Evolutionary conservation across 2,329 filamentous ascomycete genomes (phyloP).

Genomic region (Aspergillus glaucus): DNA sequence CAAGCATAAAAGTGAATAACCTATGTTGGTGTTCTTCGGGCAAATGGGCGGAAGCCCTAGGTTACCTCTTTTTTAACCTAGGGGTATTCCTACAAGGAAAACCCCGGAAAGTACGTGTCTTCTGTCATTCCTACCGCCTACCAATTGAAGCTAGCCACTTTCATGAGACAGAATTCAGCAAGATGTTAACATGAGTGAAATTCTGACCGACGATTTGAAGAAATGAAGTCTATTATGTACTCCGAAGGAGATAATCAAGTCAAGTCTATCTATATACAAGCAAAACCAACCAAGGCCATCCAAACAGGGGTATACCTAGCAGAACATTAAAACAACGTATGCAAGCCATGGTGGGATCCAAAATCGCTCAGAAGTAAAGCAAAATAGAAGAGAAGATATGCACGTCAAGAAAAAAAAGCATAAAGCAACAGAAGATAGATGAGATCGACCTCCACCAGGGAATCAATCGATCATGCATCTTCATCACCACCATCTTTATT

Average conservation of each 20-base stretch:
- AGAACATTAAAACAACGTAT: background rate
- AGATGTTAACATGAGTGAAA: no score
- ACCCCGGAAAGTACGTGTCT: no score
- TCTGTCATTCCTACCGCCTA: no score
- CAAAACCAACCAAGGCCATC: background rate
- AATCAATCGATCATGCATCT: background rate
- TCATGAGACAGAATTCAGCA: no score
- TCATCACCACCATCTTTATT: background rate
- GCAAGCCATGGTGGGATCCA: background rate
- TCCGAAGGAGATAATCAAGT: background rate
- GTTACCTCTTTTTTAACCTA: no score
- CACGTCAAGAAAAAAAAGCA: background rate
- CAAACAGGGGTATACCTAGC: background rate
- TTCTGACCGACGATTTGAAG: no score
- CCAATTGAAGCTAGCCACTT: no score
- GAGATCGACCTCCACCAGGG: background rate
- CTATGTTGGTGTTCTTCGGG: no score
- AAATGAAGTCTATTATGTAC: no score
- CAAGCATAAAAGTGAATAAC: no score
- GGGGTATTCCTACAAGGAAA: no score
- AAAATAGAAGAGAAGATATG: background rate
- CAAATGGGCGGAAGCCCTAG: no score
- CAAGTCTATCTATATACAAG: background rate
- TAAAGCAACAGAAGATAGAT: background rate
- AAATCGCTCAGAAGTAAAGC: background rate